Percentiles rank a stretch among this genome's conserved stretches.
These are phyloP conservation scores for Zychaea mexicana DNA, from an alignment of 371 early-diverging fungal genomes.

Conservation along the genomic window DNA sequence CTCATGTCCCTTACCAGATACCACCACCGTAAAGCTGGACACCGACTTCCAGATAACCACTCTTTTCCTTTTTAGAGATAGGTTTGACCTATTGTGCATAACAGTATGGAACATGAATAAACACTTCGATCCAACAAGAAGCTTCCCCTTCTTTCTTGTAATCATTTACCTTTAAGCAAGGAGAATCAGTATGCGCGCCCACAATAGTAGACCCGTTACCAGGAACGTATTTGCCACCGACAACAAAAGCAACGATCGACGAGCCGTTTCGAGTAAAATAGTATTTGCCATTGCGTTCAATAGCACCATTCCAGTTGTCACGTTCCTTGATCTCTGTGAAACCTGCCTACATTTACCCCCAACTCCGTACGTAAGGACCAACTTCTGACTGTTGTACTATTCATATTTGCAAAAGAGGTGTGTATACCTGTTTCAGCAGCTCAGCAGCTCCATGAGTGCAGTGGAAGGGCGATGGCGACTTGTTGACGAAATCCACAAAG, in stretches of 20 bases:
- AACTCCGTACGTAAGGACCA: background rate
- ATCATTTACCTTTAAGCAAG: conserved; percentile 86
- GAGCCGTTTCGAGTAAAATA: conserved; percentile 94
- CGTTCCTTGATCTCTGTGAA: conserved; percentile 89
- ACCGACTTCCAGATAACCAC: conserved; percentile 88
- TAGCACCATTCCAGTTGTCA: conserved; percentile 74
- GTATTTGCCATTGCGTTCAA: conserved; percentile 86
- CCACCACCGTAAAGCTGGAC: conserved; percentile 94
- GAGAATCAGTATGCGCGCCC: conserved; percentile 98
- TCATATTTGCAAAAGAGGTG: background rate
- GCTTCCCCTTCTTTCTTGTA: background rate
- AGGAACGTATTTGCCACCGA: conserved; percentile 84
- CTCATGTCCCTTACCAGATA: conserved; percentile 62
- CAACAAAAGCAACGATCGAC: conserved; percentile 93
- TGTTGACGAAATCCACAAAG: conserved; percentile 88
- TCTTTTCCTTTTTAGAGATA: conserved; percentile 80
- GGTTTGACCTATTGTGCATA: conserved; percentile 77
- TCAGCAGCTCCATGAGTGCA: conserved; percentile 73
- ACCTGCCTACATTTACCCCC: conserved; percentile 51
- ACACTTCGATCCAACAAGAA: background rate
- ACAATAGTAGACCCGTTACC: conserved; percentile 89
- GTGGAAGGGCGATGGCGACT: conserved; percentile 94
- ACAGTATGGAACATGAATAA: too few species aligned
- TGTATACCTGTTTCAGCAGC: conserved; percentile 40
- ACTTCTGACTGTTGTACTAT: background rate